Conservation (phyloP, 2,329 filamentous ascomycete genomes). For the Trichoderma afroharzianum region DNA sequence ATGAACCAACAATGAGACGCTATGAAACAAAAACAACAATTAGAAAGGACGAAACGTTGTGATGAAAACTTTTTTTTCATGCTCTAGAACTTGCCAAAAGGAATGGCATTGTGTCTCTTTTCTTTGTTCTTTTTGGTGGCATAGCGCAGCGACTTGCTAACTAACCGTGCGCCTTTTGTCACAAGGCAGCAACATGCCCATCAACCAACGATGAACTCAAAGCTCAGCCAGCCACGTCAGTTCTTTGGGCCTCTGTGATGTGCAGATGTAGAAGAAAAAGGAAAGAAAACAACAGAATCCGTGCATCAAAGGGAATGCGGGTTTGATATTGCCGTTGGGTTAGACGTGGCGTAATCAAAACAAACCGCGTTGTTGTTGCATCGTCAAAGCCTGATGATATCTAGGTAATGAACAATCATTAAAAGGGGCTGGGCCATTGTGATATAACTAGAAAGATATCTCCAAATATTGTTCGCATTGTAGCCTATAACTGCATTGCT, state of each 20-base stretch:
- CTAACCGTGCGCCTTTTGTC: constrained; percentile 2
- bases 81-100: background rate
- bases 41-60: background rate
- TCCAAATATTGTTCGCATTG: background rate
- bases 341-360: background rate
- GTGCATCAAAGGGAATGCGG: background rate
- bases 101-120: background rate
- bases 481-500: background rate
- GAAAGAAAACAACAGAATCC: background rate
- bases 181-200: background rate
- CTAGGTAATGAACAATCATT: background rate
- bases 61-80: background rate
- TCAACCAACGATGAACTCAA: constrained; percentile 1
- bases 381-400: background rate
- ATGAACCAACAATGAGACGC: background rate
- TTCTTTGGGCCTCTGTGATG: background rate
- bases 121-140: constrained; percentile 9
- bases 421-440: background rate
- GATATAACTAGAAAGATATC: background rate
- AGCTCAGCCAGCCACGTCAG: background rate
- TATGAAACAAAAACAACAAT: background rate
- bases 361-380: background rate
- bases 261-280: background rate
- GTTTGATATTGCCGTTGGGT: background rate
- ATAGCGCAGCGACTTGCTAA: background rate